A percentile compares a stretch with the other conserved stretches of the same genome.
phyloP scores from a whole-genome alignment of 2,329 filamentous ascomycete genomes.

The Xylariaceae sp. region DNA sequence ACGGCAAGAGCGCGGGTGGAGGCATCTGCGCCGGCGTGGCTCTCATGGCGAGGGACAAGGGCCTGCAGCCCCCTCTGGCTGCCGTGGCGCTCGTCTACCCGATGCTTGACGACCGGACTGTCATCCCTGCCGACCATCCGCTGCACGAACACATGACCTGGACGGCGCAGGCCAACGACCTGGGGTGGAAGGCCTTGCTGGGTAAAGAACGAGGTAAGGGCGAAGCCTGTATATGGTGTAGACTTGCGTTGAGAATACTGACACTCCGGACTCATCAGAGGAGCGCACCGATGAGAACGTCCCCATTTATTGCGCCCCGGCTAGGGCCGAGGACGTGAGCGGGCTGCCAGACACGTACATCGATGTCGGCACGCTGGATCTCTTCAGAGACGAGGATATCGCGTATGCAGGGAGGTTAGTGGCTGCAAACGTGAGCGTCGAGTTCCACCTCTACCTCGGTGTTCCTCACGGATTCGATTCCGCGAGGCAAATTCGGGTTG shows the following conservation, averaged over 20 bases:
- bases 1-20: constrained; percentile 34
- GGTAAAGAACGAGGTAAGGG: constrained; percentile 25
- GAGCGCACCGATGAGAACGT: constrained; percentile 28
- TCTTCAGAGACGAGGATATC: constrained; percentile 36
- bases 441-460: constrained; percentile 39
- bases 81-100: constrained; percentile 41
- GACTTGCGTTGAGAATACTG: neutral
- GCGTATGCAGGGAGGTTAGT: constrained; percentile 32
- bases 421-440: constrained; percentile 32
- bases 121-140: constrained; percentile 27
- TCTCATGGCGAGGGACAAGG: constrained; percentile 47
- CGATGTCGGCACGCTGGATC: constrained; percentile 36
- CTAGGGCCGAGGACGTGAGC: constrained; percentile 32
- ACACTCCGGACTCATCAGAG: constrained; percentile 12
- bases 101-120: constrained; percentile 43
- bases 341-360: constrained; percentile 38
- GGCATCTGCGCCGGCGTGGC: constrained; percentile 34
- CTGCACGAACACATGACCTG: constrained; percentile 22
- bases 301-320: constrained; percentile 24
- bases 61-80: constrained; percentile 33
- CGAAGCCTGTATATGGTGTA: neutral
- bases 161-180: constrained; percentile 19
- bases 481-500: neutral
- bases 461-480: constrained; percentile 30
- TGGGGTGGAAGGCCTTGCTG: constrained; percentile 29